Percentiles rank a stretch among this genome's conserved stretches.
phyloP scores from a whole-genome alignment of 2,329 filamentous ascomycete genomes.

The Pyrenophora graminea region DNA sequence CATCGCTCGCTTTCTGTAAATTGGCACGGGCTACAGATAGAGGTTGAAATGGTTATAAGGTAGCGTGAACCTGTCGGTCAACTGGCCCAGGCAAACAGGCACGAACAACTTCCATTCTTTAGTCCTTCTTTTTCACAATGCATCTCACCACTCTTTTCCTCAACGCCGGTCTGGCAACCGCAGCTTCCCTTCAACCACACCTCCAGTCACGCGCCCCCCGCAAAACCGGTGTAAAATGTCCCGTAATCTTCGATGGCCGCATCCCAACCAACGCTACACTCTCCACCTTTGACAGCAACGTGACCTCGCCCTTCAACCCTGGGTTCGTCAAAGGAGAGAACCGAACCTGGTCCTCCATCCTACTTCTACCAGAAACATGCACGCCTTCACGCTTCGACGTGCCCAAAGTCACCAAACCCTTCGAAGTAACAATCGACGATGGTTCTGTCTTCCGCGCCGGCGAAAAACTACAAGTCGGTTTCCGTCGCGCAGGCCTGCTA shows the following conservation, averaged over 20 bases:
- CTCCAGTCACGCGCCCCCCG: not conserved
- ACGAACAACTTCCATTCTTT: no score
- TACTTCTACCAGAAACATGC: slow-evolving; percentile 21
- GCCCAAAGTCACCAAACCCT: slow-evolving; percentile 10
- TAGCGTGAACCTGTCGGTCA: no score
- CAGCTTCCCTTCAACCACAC: not conserved
- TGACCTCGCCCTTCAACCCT: slow-evolving; percentile 23
- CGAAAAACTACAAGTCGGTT: slow-evolving; percentile 24
- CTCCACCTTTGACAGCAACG: slow-evolving; percentile 22
- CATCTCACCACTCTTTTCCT: not conserved
- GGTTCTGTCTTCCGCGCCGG: slow-evolving; percentile 25
- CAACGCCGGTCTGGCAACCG: no score
- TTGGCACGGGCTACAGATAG: no score
- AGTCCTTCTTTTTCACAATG: no score
- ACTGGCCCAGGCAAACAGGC: no score
- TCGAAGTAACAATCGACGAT: slow-evolving; percentile 36
- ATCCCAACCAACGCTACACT: slow-evolving; percentile 25
- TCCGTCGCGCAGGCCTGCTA: slow-evolving; percentile 31
- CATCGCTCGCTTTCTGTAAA: no score
- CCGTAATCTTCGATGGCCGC: slow-evolving; percentile 39
- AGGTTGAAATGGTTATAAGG: no score
- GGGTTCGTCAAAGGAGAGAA: slow-evolving; percentile 35
- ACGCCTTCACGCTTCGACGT: slow-evolving; percentile 27
- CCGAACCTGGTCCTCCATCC: slow-evolving; percentile 29
- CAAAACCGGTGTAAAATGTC: slow-evolving; percentile 21